Base-by-base conservation (phyloP, 2,329 filamentous ascomycete genomes). In the Penicillium nordicum region DNA sequence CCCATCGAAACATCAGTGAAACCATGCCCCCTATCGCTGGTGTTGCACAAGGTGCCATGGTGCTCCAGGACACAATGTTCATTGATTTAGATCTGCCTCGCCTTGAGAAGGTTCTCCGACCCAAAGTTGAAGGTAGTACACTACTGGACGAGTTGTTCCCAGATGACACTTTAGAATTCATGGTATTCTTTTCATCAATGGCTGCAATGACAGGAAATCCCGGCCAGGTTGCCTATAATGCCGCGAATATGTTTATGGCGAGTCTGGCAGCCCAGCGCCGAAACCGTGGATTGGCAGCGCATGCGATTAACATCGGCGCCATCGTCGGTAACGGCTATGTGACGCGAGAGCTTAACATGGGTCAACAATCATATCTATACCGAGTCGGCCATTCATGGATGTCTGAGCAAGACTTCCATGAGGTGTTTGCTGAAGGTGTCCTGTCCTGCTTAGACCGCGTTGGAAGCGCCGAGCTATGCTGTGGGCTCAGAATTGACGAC, bases 161-260 rank as follows among this genome's bases (percentile, higher is more conserved):
- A 7, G 57, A 69, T 56, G 38, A 65, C 58, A 50, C 63, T 40
- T 64, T 80, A 9, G 77, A 79, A 50, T 80, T 79, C 60, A 78
- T 79, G 63, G 60, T 79, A 16, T 63, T 76, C 27, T 63, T 78
- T 6, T 76, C 75, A 0, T 79, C 76, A 0, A 61, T 73, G 12
- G 66, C 68, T 18, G 70, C 72, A 2, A 65, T 74, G 10, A 63
- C 76, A 30, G 70, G 72, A 9, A 66, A 67, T 41, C 55, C 65
- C 12, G 65, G 66, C 21, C 66, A 76, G 45, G 68, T 69, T 1
- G 70, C 68, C 4, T 79, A 79, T 49, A 72, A 73, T 12, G 72
- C 74, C 5, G 76, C 69, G 1, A 74, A 74, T 41, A 66, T 70
- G 18, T 78, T 73, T 57, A 69, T 74, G 54, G 71, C 75, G 41